phyloP scores from a whole-genome alignment of 805 yeast genomes.

The Starmera quercuum region DNA sequence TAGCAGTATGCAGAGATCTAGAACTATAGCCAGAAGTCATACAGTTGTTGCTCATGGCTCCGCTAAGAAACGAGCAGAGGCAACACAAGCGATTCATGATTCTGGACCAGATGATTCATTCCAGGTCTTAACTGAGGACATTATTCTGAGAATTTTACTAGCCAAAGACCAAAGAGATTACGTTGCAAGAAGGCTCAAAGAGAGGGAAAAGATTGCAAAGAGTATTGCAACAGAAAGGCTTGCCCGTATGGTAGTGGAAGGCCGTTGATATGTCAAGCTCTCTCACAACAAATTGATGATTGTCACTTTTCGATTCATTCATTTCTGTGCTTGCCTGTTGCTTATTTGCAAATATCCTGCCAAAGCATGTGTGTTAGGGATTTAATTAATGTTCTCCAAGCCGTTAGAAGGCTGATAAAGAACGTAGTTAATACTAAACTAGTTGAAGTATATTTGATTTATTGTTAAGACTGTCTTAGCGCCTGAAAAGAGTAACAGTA shows the following conservation, averaged over 20 bases:
- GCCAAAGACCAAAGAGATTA: slow-evolving; percentile 54
- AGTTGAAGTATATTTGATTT: too few species aligned
- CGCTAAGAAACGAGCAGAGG: slow-evolving; percentile 40
- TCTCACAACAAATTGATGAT: too few species aligned
- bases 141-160: slow-evolving; percentile 63
- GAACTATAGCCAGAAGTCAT: slow-evolving; percentile 50
- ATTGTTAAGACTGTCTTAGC: too few species aligned
- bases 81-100: slow-evolving; percentile 36
- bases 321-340: background rate
- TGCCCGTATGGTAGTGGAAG: slow-evolving; percentile 16
- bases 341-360: background rate
- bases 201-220: slow-evolving; percentile 41
- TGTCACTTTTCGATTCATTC: too few species aligned
- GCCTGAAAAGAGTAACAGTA: too few species aligned
- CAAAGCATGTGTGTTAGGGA: too few species aligned
- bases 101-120: slow-evolving; percentile 29
- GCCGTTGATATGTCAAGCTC: too few species aligned
- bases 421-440: too few species aligned
- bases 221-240: slow-evolving; percentile 25
- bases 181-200: slow-evolving; percentile 52
- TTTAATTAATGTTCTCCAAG: too few species aligned
- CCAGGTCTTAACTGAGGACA: slow-evolving; percentile 46
- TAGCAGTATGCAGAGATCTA: slow-evolving; percentile 21
- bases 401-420: too few species aligned
- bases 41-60: slow-evolving; percentile 73